Conservation (phyloP, 306 rosid genomes). For the Vigna trinervia region DNA sequence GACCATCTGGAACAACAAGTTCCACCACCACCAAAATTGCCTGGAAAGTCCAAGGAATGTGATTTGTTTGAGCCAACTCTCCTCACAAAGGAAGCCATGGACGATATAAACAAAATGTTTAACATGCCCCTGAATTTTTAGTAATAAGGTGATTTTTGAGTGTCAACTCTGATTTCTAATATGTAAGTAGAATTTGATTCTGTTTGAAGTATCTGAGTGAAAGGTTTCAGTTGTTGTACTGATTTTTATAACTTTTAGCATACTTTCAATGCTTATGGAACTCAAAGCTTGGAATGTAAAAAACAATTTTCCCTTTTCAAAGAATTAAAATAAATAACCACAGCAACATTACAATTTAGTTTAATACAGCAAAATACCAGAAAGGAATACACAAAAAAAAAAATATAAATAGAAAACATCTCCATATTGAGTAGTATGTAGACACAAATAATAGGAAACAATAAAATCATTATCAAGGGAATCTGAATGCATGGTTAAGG, state of each 20-base stretch:
- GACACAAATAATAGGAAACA: slow-evolving; percentile 19
- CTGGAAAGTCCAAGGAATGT: slow-evolving; percentile 51
- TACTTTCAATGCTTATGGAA: slow-evolving; percentile 9
- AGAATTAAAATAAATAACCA: background rate
- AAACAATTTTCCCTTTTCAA: background rate
- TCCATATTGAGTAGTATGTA: slow-evolving; percentile 24
- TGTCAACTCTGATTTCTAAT: slow-evolving; percentile 27
- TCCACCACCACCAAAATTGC: slow-evolving; percentile 52
- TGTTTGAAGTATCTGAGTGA: slow-evolving; percentile 29
- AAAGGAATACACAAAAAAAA: background rate
- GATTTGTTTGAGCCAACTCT: slow-evolving; percentile 86
- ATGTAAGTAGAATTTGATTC: slow-evolving; percentile 47
- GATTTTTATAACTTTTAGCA: background rate
- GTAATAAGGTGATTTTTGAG: slow-evolving; percentile 31
- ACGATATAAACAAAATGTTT: slow-evolving; percentile 90
- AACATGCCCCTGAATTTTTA: slow-evolving; percentile 80
- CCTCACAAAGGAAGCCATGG: slow-evolving; percentile 83
- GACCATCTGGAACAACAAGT: slow-evolving; percentile 54
- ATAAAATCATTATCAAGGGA: slow-evolving; percentile 9
- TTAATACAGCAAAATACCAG: slow-evolving; percentile 36
- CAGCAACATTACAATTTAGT: slow-evolving; percentile 37
- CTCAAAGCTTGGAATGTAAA: background rate
- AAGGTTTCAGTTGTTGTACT: slow-evolving; percentile 32
- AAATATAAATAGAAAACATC: background rate
- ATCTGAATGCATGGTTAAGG: slow-evolving; percentile 14